phyloP scores from a whole-genome alignment of 306 rosid genomes.

The Vigna unguiculata region DNA sequence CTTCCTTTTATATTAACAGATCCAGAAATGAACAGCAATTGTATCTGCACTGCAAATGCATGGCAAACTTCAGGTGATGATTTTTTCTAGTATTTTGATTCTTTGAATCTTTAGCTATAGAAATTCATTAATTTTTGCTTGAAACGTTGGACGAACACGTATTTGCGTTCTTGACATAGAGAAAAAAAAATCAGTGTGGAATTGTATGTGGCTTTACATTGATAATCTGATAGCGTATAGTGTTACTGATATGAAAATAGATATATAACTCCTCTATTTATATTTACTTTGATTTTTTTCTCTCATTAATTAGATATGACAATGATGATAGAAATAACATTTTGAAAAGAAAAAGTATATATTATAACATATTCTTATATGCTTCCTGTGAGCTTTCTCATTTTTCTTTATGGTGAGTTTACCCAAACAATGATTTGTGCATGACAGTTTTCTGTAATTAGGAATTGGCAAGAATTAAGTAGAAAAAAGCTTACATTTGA shows the following conservation, averaged over 20 bases:
- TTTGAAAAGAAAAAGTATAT: neutral
- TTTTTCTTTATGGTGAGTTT: neutral
- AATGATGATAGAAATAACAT: neutral
- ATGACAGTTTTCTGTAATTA: neutral
- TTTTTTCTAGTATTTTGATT: neutral
- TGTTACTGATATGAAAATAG: neutral
- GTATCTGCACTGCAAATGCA: neutral
- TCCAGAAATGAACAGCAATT: neutral
- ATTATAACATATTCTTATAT: neutral
- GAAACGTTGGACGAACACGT: neutral
- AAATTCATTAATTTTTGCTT: conserved; percentile 20
- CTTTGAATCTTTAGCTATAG: neutral
- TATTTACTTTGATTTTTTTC: neutral
- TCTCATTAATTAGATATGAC: neutral
- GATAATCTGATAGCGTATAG: neutral
- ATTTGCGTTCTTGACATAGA: neutral
- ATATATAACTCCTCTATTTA: neutral
- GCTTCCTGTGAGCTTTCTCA: neutral
- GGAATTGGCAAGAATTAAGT: neutral
- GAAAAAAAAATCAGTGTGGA: neutral
- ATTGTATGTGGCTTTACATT: neutral
- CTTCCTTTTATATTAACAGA: neutral
- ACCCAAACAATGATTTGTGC: neutral
- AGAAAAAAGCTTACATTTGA: neutral
- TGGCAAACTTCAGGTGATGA: neutral